A percentile compares a stretch with the other conserved stretches of the same genome.
These are phyloP conservation scores for Tetradesmus obliquus DNA, from an alignment of 139 green algal genomes.

Conservation along the genomic window DNA sequence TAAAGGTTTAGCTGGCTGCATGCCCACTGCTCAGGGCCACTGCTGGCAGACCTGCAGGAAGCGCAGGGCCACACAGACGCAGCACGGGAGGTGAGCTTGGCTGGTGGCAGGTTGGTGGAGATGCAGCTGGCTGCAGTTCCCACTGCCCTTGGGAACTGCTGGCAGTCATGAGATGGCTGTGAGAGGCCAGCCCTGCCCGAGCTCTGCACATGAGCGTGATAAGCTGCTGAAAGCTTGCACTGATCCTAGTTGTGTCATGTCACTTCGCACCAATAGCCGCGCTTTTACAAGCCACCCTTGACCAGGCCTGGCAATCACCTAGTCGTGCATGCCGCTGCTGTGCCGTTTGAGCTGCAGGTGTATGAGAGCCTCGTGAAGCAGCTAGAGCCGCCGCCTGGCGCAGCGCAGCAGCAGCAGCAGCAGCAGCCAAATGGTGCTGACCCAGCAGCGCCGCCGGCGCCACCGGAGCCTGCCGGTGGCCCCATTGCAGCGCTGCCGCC, in stretches of 20 bases:
- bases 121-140: no score
- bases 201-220: no score
- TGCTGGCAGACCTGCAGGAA: background rate
- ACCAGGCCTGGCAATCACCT: background rate
- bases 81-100: background rate
- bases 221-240: no score
- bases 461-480: slow-evolving; percentile 15
- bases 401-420: slow-evolving; percentile 41
- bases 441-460: background rate
- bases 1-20: background rate
- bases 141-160: no score
- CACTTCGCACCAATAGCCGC: no score
- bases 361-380: slow-evolving; percentile 52
- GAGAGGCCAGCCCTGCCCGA: no score
- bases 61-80: background rate
- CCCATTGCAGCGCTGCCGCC: slow-evolving; percentile 49
- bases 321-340: background rate
- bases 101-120: background rate
- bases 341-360: slow-evolving; percentile 28
- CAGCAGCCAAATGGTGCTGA: slow-evolving; percentile 21
- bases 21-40: background rate
- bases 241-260: no score
- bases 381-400: slow-evolving; percentile 28
- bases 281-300: no score
- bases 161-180: no score